Conservation (phyloP, 1,284 basidiomycete species). For the Tilletiaria anomala region DNA sequence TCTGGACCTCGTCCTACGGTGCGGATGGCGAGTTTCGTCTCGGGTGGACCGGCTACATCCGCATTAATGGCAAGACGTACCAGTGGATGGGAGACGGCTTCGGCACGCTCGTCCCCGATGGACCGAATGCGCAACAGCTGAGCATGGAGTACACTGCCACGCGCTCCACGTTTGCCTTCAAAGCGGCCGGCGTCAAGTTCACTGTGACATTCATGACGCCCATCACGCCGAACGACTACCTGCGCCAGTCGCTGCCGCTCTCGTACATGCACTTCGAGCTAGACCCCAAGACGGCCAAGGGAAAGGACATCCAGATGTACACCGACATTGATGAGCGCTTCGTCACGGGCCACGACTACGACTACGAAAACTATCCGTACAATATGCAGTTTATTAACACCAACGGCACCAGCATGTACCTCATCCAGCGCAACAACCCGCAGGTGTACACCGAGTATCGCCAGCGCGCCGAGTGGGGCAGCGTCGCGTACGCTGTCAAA, state of each 20-base stretch:
- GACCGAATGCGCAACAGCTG: slow-evolving; percentile 23
- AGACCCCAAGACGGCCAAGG: slow-evolving; percentile 11
- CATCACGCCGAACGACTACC: slow-evolving; percentile 27
- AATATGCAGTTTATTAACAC: slow-evolving; percentile 13
- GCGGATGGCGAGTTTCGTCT: slow-evolving; percentile 31
- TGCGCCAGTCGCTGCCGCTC: slow-evolving; percentile 32
- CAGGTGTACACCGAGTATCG: slow-evolving; percentile 27
- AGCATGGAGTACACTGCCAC: slow-evolving; percentile 31
- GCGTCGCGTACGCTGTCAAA: slow-evolving; percentile 23
- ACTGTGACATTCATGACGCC: slow-evolving; percentile 35
- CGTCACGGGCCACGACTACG: slow-evolving; percentile 29
- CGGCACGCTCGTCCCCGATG: slow-evolving; percentile 21
- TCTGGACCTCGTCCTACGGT: slow-evolving; percentile 33
- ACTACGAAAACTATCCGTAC: slow-evolving; percentile 22
- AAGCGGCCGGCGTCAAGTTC: slow-evolving; percentile 27
- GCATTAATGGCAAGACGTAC: slow-evolving; percentile 24
- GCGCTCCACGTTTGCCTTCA: slow-evolving; percentile 29
- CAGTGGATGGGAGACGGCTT: slow-evolving; percentile 35
- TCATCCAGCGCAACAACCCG: slow-evolving; percentile 21
- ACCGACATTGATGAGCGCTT: slow-evolving; percentile 30
- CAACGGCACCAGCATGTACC: slow-evolving; percentile 19
- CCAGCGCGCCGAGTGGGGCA: slow-evolving; percentile 38
- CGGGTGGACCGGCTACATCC: slow-evolving; percentile 27
- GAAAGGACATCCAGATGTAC: slow-evolving; percentile 20
- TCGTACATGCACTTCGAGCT: slow-evolving; percentile 33